Evolutionary conservation across 768 basidiomycete genomes (phyloP), one percentile per base, ranked within the genome.

Genomic region (Porpolomopsis calyptriformis): DNA sequence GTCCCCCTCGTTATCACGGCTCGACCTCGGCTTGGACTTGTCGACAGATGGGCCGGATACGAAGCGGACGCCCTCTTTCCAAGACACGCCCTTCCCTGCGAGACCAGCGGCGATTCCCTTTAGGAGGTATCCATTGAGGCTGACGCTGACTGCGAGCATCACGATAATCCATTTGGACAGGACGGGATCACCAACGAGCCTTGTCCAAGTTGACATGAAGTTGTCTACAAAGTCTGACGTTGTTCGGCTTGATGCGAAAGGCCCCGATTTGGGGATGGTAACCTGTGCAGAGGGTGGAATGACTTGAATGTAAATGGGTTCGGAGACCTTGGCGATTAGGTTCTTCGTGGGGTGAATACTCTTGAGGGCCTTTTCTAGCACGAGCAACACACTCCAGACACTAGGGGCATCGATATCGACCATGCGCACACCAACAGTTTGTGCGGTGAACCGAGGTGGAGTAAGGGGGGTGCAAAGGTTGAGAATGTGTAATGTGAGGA

Each of bases 101-200:
- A 68, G 54, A 24, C 77, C 81, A 9, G 77, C 77, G 0, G 80
- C 82, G 35, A 87, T 83, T 3, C 85, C 85, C 63, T 90, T 93
- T 48, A 99, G 74, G 12, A 97, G 72, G 58, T 89, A 97, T 3
- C 92, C 93, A 52, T 99, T 99, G 47, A 99, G 70, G 46, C 82
- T 76, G 48, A 97, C 84, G 49, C 83, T 86, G 49, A 94, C 74
- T 2, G 80, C 85, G 19, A 99, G 77, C 12, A 86, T 72, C 46
- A 88, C 73, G 40, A 97, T 87, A 59, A 98, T 92, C 85, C 89
- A 93, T 67, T 98, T 98, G 56, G 78, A 82, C 50, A 98, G 66
- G 42, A 97, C 77, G 1, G 94, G 94, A 58, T 99, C 94, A 29
- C 91, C 91, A 42, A 97, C 90, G 52, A 97, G 80, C 11, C 70